phyloP scores from a whole-genome alignment of 257 asterid species.

The Solanum pimpinellifolium region DNA sequence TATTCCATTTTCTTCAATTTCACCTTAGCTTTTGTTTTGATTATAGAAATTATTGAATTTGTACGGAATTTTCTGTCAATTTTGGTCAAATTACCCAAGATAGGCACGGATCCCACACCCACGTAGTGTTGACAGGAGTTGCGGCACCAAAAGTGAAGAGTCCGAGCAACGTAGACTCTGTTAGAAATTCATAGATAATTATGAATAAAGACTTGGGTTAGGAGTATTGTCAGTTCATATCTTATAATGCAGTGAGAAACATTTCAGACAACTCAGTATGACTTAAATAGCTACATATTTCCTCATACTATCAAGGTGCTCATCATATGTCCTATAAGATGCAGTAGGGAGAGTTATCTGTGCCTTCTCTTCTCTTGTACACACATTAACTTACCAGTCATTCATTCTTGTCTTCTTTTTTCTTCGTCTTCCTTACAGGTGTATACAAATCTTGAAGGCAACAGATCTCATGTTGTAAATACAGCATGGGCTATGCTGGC shows the following conservation, averaged over 20 bases:
- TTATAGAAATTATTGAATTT: neutral
- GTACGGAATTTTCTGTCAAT: neutral
- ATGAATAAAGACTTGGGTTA: neutral
- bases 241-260: neutral
- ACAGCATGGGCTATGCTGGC: constrained; percentile 88
- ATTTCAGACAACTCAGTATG: neutral
- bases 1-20: neutral
- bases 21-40: neutral
- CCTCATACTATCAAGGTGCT: neutral
- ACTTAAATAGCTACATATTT: neutral
- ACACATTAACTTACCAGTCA: neutral
- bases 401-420: neutral
- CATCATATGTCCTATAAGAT: neutral
- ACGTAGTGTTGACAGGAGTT: neutral
- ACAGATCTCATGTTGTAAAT: constrained; percentile 76
- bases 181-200: neutral
- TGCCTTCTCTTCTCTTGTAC: neutral
- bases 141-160: neutral
- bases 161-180: neutral
- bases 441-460: constrained; percentile 74
- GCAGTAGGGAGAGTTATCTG: neutral
- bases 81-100: neutral
- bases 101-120: neutral
- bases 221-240: neutral
- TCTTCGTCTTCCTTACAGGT: constrained; percentile 34